phyloP scores from a whole-genome alignment of 1,284 basidiomycete genomes.

The Kwoniella shivajii region DNA sequence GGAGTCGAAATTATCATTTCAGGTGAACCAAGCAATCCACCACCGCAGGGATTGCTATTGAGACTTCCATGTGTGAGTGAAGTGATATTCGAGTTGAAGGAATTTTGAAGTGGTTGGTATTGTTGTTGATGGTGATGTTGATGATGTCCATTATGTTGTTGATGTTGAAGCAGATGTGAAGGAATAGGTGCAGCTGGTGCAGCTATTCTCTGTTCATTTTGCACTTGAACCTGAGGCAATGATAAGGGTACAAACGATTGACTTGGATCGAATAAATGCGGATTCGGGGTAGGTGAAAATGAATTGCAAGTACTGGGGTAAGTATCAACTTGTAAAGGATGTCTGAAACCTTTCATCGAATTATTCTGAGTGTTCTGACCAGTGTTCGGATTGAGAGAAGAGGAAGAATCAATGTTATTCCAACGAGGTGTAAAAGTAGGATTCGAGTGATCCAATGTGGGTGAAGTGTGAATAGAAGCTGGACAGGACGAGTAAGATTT shows the following conservation, averaged over 20 bases:
- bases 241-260: background rate
- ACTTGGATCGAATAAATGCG: background rate
- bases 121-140: background rate
- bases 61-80: background rate
- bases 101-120: background rate
- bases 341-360: background rate
- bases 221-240: background rate
- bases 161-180: background rate
- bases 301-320: background rate
- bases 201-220: background rate
- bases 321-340: background rate
- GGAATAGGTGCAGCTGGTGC: slow-evolving; percentile 7
- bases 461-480: slow-evolving; percentile 30
- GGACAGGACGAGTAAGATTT: slow-evolving; percentile 25
- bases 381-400: background rate
- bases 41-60: background rate
- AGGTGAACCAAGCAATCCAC: background rate
- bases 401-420: background rate
- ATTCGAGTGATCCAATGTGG: slow-evolving; percentile 1
- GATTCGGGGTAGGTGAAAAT: background rate
- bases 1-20: background rate
- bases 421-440: background rate
- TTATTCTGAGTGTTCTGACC: background rate
- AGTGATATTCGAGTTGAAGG: background rate
- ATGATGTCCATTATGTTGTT: background rate